Conservation (phyloP, 2,329 filamentous ascomycete species). For the Daldinia sp. region DNA sequence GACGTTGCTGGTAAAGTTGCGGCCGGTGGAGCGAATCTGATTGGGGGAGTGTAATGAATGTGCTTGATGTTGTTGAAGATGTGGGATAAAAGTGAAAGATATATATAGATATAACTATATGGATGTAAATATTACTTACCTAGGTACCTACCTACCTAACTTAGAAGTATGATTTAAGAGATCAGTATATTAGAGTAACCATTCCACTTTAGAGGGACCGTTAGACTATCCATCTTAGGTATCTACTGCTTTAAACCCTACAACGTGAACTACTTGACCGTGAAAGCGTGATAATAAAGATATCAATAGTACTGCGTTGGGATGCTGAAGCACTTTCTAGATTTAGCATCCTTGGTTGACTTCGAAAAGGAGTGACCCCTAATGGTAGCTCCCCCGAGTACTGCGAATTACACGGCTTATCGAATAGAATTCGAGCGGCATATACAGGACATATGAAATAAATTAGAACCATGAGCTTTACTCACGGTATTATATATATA, state of each 20-base stretch:
- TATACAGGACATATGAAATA: neutral
- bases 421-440: neutral
- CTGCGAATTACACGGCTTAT: neutral
- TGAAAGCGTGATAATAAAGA: neutral
- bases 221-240: neutral
- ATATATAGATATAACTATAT: neutral
- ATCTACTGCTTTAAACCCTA: neutral
- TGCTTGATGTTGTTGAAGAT: neutral
- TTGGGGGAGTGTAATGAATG: conserved; percentile 11
- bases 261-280: neutral
- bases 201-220: neutral
- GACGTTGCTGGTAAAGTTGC: conserved; percentile 36
- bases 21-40: conserved; percentile 8
- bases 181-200: neutral
- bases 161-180: neutral
- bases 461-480: too few relatives aligned
- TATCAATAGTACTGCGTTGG: neutral
- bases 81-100: neutral
- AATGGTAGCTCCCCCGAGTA: neutral
- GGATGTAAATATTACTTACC: too few relatives aligned
- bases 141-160: neutral
- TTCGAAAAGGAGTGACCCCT: neutral
- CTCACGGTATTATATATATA: too few relatives aligned
- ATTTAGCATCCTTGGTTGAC: neutral
- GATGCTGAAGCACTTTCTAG: neutral